phyloP scores from a whole-genome alignment of 495 filamentous ascomycete species.

The Hypoxylon trugodes region DNA sequence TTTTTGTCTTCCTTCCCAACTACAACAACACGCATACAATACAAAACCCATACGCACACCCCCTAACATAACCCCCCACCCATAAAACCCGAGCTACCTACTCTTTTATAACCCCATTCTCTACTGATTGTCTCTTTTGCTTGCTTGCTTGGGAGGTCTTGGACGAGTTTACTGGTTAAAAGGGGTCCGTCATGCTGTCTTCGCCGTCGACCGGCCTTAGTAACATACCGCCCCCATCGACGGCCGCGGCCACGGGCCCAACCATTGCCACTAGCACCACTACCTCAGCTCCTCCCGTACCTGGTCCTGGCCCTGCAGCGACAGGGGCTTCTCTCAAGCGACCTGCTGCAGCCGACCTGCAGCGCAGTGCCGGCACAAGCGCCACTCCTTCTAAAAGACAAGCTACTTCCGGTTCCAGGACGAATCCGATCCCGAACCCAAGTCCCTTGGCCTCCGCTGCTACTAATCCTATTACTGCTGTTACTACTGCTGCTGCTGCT shows the following conservation, averaged over 20 bases:
- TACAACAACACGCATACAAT: too few species aligned
- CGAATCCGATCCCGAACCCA: conserved; percentile 38
- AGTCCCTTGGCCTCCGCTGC: conserved; percentile 36
- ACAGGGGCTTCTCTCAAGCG: conserved; percentile 46
- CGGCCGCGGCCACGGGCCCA: conserved; percentile 36
- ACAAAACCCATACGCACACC: too few species aligned
- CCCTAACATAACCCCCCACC: too few species aligned
- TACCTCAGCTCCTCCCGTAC: conserved; percentile 41
- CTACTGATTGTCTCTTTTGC: too few species aligned
- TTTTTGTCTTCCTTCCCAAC: too few species aligned
- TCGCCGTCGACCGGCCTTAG: conserved; percentile 40
- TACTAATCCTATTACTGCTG: background rate
- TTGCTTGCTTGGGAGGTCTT: conserved; percentile 28
- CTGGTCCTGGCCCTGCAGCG: conserved; percentile 44
- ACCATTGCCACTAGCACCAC: conserved; percentile 41
- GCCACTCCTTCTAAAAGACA: conserved; percentile 47
- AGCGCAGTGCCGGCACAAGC: conserved; percentile 47
- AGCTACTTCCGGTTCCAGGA: conserved; percentile 40
- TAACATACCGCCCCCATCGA: conserved; percentile 39
- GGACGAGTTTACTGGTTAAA: conserved; percentile 39
- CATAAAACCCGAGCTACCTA: conserved; percentile 17
- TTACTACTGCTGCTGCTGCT: conserved; percentile 22
- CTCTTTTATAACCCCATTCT: conserved; percentile 13
- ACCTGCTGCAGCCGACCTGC: conserved; percentile 48
- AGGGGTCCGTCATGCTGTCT: conserved; percentile 39